Evolutionary conservation across 306 rosid species (phyloP), one percentile per base, ranked within the genome.

Genomic region (Cicer chorassanicum): DNA sequence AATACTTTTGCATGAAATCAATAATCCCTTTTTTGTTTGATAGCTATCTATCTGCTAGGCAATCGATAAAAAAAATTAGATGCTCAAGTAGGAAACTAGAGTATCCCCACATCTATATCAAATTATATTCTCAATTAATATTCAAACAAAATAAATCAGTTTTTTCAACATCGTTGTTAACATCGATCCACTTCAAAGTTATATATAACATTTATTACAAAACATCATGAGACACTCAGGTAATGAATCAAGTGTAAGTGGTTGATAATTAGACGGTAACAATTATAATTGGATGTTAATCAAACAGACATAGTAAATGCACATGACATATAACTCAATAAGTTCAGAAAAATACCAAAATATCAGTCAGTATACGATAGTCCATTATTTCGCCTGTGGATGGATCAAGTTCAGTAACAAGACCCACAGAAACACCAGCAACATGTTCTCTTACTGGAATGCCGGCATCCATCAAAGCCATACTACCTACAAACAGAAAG

Each of bases 381-480:
- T 90, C 93, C 16, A n/a, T 60, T 79, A 91, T 87, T 79, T 77
- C 53, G 7, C 96, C 95, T 74, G 92, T 94, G 80, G 83, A 70
- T 18, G 88, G 89, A 86, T 94, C 98, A 80, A 86, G 71, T 74
- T 91, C 96, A 81, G 85, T 91, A 63, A 94, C 82, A 80, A 94
- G 98, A 65, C 98, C 98, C 83, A 94, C 93, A 4, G 98, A 94
- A 78, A 94, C 89, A 78, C 93, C 98, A 65, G 98, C 98, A 75
- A 94, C 98, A 76, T 91, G 98, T 76, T 88, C 92, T 68, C 84
- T 89, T 49, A 91, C 72, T 21, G 96, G 89, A 86, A 91, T 78
- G 75, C 98, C 97, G 61, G 98, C 98, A 87, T 94, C 96, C 98
- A 94, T 88, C 85, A 94, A 81, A 72, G 97, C 98, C 91, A 94